These are phyloP conservation scores for Jaapia argillacea DNA, from an alignment of 768 basidiomycete genomes.

Conservation along the genomic window DNA sequence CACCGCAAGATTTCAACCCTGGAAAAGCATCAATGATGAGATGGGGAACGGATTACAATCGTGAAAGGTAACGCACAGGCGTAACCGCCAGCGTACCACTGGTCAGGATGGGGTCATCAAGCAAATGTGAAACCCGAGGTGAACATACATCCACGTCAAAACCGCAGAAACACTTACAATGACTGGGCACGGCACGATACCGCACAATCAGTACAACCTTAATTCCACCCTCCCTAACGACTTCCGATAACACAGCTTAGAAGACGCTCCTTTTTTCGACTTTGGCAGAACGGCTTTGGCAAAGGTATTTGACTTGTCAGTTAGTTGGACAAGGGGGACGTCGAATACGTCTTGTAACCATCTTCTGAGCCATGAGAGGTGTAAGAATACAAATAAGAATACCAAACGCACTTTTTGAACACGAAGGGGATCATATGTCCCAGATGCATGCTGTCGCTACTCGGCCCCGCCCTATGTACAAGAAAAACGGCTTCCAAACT, in stretches of 20 bases:
- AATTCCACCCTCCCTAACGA: neutral
- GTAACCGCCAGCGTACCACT: too few relatives aligned
- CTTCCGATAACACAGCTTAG: neutral
- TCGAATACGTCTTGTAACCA: slow-evolving; percentile 97
- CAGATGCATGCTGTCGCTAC: slow-evolving; percentile 93
- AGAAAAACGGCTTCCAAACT: slow-evolving; percentile 92
- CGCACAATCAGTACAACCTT: neutral
- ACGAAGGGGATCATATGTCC: slow-evolving; percentile 97
- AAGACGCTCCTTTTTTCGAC: neutral
- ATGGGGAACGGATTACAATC: too few relatives aligned
- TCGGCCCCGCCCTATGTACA: slow-evolving; percentile 98
- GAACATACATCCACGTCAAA: neutral
- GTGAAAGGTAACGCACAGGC: too few relatives aligned
- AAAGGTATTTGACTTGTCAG: slow-evolving; percentile 51
- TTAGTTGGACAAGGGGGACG: slow-evolving; percentile 92
- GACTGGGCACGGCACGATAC: neutral
- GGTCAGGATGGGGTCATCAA: too few relatives aligned
- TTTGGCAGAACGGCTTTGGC: neutral
- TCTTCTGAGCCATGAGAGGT: too few relatives aligned
- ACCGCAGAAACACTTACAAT: neutral
- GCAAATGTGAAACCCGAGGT: neutral
- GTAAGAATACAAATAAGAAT: neutral
- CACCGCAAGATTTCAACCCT: slow-evolving; percentile 27
- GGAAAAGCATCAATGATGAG: slow-evolving; percentile 12
- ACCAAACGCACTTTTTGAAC: slow-evolving; percentile 79